Evolutionary conservation across 2,329 filamentous ascomycete genomes (phyloP).

Genomic region (Plectosphaerella sp.): DNA sequence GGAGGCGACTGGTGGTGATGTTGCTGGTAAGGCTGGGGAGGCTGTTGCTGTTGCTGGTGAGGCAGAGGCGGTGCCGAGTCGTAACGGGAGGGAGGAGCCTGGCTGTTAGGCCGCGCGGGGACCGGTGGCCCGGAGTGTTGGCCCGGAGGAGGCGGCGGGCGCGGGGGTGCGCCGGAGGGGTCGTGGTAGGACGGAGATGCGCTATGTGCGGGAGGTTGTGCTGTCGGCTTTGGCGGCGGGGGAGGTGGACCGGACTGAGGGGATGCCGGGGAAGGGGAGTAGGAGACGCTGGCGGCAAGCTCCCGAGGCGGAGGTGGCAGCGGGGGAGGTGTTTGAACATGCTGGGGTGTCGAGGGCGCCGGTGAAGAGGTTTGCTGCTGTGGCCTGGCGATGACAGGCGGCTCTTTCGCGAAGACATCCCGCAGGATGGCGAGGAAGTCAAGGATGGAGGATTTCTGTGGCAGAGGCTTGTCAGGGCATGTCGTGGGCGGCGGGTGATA

Average conservation of each 20-base stretch:
- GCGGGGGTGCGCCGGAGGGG: slow-evolving; percentile 9
- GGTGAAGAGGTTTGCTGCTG: slow-evolving; percentile 34
- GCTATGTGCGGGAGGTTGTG: slow-evolving; percentile 27
- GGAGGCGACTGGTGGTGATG: slow-evolving; percentile 15
- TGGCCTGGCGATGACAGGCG: slow-evolving; percentile 75
- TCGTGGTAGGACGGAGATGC: slow-evolving; percentile 17
- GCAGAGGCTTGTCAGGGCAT: not conserved
- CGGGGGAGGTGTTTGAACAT: slow-evolving; percentile 51
- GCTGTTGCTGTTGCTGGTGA: slow-evolving; percentile 19
- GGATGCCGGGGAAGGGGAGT: slow-evolving; percentile 23
- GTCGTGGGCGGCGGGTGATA: not conserved
- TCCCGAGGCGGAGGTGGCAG: slow-evolving; percentile 65
- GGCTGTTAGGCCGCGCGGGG: slow-evolving; percentile 3
- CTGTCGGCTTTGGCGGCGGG: slow-evolving; percentile 49
- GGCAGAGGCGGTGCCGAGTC: slow-evolving; percentile 44
- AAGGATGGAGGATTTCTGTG: slow-evolving; percentile 72
- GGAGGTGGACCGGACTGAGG: slow-evolving; percentile 36
- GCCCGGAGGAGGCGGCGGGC: slow-evolving; percentile 2
- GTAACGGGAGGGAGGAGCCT: slow-evolving; percentile 32
- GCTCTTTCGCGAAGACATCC: slow-evolving; percentile 90
- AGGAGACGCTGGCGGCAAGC: slow-evolving; percentile 31
- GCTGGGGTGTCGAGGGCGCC: slow-evolving; percentile 23
- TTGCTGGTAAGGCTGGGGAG: slow-evolving; percentile 1
- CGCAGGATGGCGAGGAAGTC: slow-evolving; percentile 80
- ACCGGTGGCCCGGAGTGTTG: slow-evolving; percentile 10